Evolutionary conservation across 2,329 filamentous ascomycete genomes (phyloP), one percentile per base, ranked within the genome.

Genomic region (Ramularia endophylla): DNA sequence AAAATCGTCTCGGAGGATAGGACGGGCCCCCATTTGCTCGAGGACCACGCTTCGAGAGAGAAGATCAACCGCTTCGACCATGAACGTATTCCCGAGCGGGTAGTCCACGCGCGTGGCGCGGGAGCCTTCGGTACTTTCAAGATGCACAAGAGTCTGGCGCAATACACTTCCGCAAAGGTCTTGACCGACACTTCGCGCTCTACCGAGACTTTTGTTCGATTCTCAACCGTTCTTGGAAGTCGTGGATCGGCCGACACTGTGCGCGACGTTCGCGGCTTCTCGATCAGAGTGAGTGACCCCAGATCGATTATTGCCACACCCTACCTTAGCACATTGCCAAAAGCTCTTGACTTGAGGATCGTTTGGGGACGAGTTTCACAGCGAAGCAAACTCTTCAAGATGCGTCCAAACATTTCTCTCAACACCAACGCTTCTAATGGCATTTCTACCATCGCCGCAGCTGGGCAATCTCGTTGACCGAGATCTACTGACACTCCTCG

Each of bases 11-110:
- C 67, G 27, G 71, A 79, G 3, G 73, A 85, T 34, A 69, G 78
- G 41, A 79, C 72, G 2, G 86, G 86, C 0, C 83, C 86, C 0
- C 62, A 64, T 54, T 67, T 89, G 0, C 61, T 92, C 2, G 85
- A 92, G 57, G 86, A 92, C 50, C 71, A 75, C 8, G 80, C 85
- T 54, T 79, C 66, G 0, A 73, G 85, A 9, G 86, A 92, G 61
- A 88, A 85, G 79, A 82, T 84, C 28, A 76, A 80, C 60, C 80
- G 82, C 19, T 89, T 92, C 56, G 85, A 90, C 45, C 85, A 85
- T 54, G 80, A 84, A 55, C 73, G 80, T 36, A 83, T 83, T 43
- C 80, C 80, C 2, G 80, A 83, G 57, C 71, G 79, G 49, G 80
- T 83, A 15, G 80, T 85, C 1, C 80, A 84, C 56, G 80, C 81